Evolutionary conservation across 257 asterid species (phyloP), one percentile per base, ranked within the genome.

Genomic region (Solanum clarkiae): DNA sequence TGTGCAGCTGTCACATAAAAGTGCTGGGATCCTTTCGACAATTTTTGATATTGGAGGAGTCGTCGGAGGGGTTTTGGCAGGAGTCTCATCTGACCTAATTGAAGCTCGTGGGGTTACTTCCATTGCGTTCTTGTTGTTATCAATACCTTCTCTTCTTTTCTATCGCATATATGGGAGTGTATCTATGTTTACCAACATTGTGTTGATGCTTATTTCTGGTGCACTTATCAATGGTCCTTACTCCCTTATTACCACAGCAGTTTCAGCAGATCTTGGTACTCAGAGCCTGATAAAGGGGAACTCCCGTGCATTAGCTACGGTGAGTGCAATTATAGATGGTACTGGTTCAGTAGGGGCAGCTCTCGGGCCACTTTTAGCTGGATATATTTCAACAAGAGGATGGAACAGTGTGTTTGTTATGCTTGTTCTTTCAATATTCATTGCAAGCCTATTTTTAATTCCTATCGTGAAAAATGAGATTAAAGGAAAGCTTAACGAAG

Each of bases 321-420:
- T 97, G 32, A 84, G 98, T 29, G 99, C 98, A 36, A 95, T 97
- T 72, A 97, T 97, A 87, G 98, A 97, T 72, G 99, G 97, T 13
- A 97, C 99, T 20, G 99, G 98, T 84, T 97, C 99, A 44, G 93
- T 94, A 14, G 98, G 99, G 53, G 99, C 97, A 11, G 98, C 98
- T 49, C 80, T 95, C 59, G 99, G 98, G 36, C 98, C 98, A 7
- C 98, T 97, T 90, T 87, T 97, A 60, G 98, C 98, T n/a, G 98
- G 99, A 49, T 97, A 95, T 88, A 92, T 95, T 80, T 92, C 96
- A 12, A 94, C 98, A 3, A 91, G 92, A 84, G 99, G 99, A 86
- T 97, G 99, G 99, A 94, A 94, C 85, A 92, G 94, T 59, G 97
- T 97, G 7, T 97, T 97, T 88, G 71, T 89, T 42, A 91, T 95